A percentile compares a stretch with the other conserved stretches of the same genome.
phyloP scores from a whole-genome alignment of 164 flowering plant species.

The Vitis amurensis region DNA sequence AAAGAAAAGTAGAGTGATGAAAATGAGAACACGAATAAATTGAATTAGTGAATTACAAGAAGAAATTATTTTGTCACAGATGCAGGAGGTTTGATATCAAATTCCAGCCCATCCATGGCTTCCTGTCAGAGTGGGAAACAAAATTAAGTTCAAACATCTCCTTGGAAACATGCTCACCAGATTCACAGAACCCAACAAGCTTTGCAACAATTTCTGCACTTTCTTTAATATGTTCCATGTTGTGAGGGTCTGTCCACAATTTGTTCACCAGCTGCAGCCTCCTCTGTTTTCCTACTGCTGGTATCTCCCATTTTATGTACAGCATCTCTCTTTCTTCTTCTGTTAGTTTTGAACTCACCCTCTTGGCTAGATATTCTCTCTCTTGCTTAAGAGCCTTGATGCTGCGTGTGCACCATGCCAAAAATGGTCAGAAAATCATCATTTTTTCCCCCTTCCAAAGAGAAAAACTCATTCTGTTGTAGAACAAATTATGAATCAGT shows the following conservation, averaged over 20 bases:
- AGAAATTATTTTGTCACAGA: constrained; percentile 28
- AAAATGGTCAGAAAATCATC: background rate
- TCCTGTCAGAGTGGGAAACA: constrained; percentile 58
- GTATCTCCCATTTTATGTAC: constrained; percentile 75
- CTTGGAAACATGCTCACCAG: constrained; percentile 61
- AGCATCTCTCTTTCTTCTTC: constrained; percentile 70
- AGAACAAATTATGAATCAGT: no score
- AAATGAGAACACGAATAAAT: no score
- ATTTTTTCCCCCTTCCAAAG: no score
- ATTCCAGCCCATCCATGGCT: constrained; percentile 86
- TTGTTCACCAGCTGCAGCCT: constrained; percentile 71
- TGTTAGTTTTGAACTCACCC: constrained; percentile 56
- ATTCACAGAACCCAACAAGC: constrained; percentile 78
- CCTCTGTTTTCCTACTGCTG: constrained; percentile 73
- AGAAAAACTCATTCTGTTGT: no score
- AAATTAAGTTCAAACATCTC: constrained; percentile 87
- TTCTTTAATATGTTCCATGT: constrained; percentile 66
- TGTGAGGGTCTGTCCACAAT: constrained; percentile 78
- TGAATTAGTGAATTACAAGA: no score
- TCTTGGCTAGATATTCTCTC: constrained; percentile 74
- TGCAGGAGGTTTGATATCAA: constrained; percentile 72
- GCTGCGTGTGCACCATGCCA: constrained; percentile 31
- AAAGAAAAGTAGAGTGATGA: no score
- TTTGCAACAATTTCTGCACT: constrained; percentile 82
- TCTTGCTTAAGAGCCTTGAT: constrained; percentile 79